phyloP scores from a whole-genome alignment of 768 basidiomycete genomes.

The Leccinum subgranulosum region DNA sequence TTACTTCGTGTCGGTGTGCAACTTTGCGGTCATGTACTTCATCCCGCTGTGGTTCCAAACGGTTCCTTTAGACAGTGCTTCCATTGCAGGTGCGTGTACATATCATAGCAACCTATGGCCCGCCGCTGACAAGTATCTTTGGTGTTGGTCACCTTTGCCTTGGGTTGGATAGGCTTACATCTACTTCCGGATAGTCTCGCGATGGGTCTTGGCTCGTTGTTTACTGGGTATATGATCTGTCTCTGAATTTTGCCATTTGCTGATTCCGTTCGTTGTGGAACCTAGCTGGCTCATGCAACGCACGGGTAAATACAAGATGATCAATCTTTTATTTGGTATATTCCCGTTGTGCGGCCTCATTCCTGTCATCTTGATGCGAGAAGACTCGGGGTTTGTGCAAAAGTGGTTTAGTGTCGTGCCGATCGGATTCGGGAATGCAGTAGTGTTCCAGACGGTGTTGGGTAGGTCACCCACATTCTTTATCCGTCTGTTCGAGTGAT shows the following conservation, averaged over 20 bases:
- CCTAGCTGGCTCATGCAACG: slow-evolving; percentile 46
- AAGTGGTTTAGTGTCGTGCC: slow-evolving; percentile 20
- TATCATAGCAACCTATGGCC: background rate
- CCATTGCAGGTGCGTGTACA: slow-evolving; percentile 49
- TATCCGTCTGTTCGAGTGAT: background rate
- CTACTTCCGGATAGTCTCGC: slow-evolving; percentile 48
- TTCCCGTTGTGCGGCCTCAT: slow-evolving; percentile 45
- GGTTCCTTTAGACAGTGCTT: slow-evolving; percentile 63
- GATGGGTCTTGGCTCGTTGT: slow-evolving; percentile 49
- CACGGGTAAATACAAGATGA: slow-evolving; percentile 47
- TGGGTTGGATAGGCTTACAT: slow-evolving; percentile 36
- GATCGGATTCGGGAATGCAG: slow-evolving; percentile 17
- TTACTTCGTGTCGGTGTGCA: slow-evolving; percentile 70
- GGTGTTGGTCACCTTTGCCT: background rate
- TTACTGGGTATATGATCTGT: slow-evolving; percentile 37
- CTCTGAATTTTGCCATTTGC: background rate
- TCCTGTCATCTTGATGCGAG: slow-evolving; percentile 30
- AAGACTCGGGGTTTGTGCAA: slow-evolving; percentile 22
- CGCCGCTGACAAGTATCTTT: background rate
- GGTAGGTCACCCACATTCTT: slow-evolving; percentile 4
- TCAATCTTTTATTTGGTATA: slow-evolving; percentile 48
- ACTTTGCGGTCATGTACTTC: slow-evolving; percentile 74
- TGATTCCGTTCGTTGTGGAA: background rate
- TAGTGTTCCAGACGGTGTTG: slow-evolving; percentile 17
- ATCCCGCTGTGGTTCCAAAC: slow-evolving; percentile 83